A percentile compares a stretch with the other conserved stretches of the same genome.
These are phyloP conservation scores for Suhomyces yuchorum DNA, from an alignment of 1,139 yeast species.

Conservation along the genomic window DNA sequence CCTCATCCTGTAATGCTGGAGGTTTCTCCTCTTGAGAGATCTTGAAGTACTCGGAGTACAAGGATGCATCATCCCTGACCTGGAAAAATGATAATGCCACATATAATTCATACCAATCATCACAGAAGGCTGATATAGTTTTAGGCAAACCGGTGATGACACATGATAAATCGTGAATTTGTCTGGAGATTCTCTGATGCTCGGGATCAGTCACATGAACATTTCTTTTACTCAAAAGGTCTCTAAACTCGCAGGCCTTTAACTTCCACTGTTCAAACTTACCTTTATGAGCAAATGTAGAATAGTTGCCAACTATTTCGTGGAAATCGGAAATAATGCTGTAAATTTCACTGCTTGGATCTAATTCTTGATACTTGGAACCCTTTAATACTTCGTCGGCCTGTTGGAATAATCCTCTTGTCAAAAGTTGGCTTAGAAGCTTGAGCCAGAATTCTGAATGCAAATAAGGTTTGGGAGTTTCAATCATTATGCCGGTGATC, in stretches of 20 bases:
- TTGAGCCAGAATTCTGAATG: conserved; percentile 67
- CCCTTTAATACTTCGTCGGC: conserved; percentile 51
- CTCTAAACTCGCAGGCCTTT: conserved; percentile 53
- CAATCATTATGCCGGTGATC: conserved; percentile 47
- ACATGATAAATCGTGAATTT: conserved; percentile 45
- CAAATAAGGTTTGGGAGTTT: conserved; percentile 48
- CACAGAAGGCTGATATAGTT: conserved; percentile 50
- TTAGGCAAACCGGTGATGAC: conserved; percentile 57
- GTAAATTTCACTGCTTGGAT: conserved; percentile 24
- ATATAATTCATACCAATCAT: conserved; percentile 73
- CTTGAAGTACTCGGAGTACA: conserved; percentile 38
- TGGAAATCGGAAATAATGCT: conserved; percentile 52
- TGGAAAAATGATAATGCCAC: conserved; percentile 63
- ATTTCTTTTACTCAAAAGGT: conserved; percentile 26
- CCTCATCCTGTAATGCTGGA: conserved; percentile 22
- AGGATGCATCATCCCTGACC: conserved; percentile 46
- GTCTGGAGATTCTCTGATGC: conserved; percentile 34
- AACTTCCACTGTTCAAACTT: conserved; percentile 55
- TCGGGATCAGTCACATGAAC: conserved; percentile 23
- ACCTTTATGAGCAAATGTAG: conserved; percentile 42
- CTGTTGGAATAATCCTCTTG: conserved; percentile 64
- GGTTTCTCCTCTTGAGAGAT: conserved; percentile 40
- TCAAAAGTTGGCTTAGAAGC: conserved; percentile 55
- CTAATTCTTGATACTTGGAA: conserved; percentile 39
- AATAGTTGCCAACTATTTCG: conserved; percentile 41